phyloP scores from a whole-genome alignment of 176 grass and related monocot species.

The Bonia amplexicaulis region DNA sequence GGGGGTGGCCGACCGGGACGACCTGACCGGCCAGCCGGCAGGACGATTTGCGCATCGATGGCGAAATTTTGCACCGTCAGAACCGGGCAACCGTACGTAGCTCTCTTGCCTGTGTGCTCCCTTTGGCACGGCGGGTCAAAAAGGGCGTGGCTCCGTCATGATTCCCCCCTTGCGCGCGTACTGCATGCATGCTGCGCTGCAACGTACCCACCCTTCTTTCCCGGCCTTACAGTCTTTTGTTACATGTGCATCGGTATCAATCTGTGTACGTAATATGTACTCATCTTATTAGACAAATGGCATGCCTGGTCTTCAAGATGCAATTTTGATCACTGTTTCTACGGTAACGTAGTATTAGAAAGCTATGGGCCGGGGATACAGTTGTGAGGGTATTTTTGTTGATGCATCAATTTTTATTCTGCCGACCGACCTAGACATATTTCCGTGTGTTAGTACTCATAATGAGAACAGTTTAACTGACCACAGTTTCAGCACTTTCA shows the following conservation, averaged over 20 bases:
- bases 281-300: too few species aligned
- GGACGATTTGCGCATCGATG: not conserved
- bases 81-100: not conserved
- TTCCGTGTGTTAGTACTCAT: not conserved
- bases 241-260: too few species aligned
- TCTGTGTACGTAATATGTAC: too few species aligned
- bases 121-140: not conserved
- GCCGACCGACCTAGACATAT: too few species aligned
- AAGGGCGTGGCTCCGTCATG: not conserved
- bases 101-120: not conserved
- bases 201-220: not conserved
- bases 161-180: not conserved
- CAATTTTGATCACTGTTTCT: too few species aligned
- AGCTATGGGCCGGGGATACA: not conserved
- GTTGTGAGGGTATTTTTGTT: not conserved
- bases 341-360: not conserved
- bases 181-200: not conserved
- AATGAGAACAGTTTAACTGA: not conserved
- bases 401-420: not conserved
- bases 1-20: not conserved
- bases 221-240: too few species aligned
- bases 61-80: not conserved
- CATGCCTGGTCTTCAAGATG: too few species aligned
- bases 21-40: not conserved
- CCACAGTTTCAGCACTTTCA: not conserved